These are phyloP conservation scores for Serendipita vermifera DNA, from an alignment of 768 basidiomycete genomes.

Conservation along the genomic window DNA sequence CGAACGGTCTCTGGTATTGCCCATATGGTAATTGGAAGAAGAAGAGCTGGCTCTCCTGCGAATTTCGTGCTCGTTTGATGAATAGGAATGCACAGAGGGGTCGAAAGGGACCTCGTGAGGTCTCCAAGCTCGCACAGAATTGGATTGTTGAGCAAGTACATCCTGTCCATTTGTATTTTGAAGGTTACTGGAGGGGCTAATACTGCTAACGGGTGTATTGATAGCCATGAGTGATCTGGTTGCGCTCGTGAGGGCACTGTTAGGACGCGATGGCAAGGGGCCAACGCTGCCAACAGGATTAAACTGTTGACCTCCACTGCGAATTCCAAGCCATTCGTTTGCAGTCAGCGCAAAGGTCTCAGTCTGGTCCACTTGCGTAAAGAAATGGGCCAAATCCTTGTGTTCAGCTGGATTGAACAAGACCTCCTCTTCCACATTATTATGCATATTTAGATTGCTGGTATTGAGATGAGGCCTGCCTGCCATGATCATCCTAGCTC, in stretches of 20 bases:
- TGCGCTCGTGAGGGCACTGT: not conserved
- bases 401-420: conserved; percentile 4
- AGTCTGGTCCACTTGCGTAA: not conserved
- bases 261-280: not conserved
- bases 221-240: conserved; percentile 3
- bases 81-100: not conserved
- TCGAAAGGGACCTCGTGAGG: conserved; percentile 1
- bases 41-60: not conserved
- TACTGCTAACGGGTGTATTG: not conserved
- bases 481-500: conserved; percentile 7
- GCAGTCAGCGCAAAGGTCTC: conserved; percentile 8
- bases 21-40: not conserved
- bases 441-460: not conserved
- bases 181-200: not conserved
- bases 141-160: no score
- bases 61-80: not conserved
- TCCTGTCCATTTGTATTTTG: no score
- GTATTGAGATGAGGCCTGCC: not conserved
- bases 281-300: conserved; percentile 1
- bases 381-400: conserved; percentile 8
- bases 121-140: conserved; percentile 9
- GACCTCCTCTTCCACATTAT: not conserved
- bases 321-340: conserved; percentile 6
- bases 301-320: not conserved
- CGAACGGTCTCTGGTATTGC: not conserved